These are phyloP conservation scores for Hyaloscypha variabilis DNA, from an alignment of 495 filamentous ascomycete species.

Conservation along the genomic window DNA sequence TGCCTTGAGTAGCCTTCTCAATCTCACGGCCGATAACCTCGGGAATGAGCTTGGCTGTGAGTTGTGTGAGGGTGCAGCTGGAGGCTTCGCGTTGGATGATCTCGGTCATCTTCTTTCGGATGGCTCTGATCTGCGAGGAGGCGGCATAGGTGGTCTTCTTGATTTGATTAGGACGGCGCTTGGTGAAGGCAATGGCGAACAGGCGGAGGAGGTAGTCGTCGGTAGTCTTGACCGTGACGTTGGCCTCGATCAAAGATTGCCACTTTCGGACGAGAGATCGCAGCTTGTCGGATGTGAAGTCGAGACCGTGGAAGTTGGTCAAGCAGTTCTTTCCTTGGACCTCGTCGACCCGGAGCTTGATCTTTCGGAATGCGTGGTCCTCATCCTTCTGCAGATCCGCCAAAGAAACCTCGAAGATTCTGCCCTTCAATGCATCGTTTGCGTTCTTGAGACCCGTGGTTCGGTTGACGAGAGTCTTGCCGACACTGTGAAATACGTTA, in stretches of 20 bases:
- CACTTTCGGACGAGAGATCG: constrained; percentile 98
- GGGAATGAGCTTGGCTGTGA: constrained; percentile 96
- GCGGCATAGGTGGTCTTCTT: constrained; percentile 99
- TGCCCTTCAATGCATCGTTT: constrained; percentile 97
- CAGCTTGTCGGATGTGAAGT: constrained; percentile 99
- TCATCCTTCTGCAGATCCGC: constrained; percentile 99
- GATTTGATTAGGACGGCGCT: constrained; percentile 97
- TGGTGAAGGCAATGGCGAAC: constrained; percentile 99
- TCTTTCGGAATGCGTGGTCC: constrained; percentile 98
- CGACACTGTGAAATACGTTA: constrained; percentile 66
- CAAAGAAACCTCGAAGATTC: constrained; percentile 98
- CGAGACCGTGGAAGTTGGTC: constrained; percentile 99
- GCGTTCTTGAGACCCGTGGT: constrained; percentile 99
- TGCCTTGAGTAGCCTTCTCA: constrained; percentile 98
- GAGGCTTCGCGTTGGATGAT: constrained; percentile 96
- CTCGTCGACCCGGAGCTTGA: constrained; percentile 98
- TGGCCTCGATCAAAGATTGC: constrained; percentile 99
- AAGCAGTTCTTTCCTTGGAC: constrained; percentile 99
- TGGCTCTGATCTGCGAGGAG: constrained; percentile 92
- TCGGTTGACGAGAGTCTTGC: constrained; percentile 98
- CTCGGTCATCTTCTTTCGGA: constrained; percentile 99
- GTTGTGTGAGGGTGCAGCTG: constrained; percentile 89
- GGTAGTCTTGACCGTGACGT: constrained; percentile 98
- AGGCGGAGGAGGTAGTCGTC: constrained; percentile 98
- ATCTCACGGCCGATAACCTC: constrained; percentile 99